Conservation (phyloP, 805 yeast species). For the Limtongia smithiae region DNA sequence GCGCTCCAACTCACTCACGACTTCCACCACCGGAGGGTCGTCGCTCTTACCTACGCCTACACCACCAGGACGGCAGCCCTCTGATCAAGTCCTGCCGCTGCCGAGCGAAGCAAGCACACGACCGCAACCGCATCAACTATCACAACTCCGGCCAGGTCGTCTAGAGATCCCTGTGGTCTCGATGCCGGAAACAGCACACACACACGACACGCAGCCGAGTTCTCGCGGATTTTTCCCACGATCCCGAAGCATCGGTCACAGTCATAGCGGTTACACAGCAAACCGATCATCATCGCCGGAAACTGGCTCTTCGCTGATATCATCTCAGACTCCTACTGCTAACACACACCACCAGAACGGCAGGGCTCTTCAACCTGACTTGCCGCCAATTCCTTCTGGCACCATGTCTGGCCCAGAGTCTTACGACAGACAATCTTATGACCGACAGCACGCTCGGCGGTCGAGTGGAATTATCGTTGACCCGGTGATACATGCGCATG, state of each 20-base stretch:
- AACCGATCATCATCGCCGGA: constrained; percentile 15
- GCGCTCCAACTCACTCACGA: neutral
- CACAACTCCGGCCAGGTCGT: neutral
- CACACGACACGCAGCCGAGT: constrained; percentile 16
- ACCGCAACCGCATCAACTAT: neutral
- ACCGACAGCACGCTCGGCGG: no score
- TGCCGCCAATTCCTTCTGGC: constrained; percentile 18
- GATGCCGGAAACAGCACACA: constrained; percentile 28
- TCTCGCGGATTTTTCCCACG: constrained; percentile 23
- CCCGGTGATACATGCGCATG: no score
- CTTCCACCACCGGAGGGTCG: neutral
- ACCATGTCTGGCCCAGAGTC: neutral
- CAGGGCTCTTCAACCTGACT: constrained; percentile 2
- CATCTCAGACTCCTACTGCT: no score
- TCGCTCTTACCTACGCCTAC: no score
- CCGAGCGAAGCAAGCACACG: no score
- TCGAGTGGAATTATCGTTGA: no score
- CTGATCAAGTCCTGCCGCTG: no score
- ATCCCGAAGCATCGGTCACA: constrained; percentile 24
- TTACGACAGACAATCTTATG: no score
- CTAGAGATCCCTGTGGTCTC: constrained; percentile 26
- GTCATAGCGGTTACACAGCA: constrained; percentile 20
- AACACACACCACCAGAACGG: neutral
- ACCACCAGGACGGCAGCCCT: no score
- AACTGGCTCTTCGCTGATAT: neutral